Percentiles rank a stretch among this genome's conserved stretches.
Conservation (phyloP, 1,284 basidiomycete species). For the Leccinum variabile region DNA sequence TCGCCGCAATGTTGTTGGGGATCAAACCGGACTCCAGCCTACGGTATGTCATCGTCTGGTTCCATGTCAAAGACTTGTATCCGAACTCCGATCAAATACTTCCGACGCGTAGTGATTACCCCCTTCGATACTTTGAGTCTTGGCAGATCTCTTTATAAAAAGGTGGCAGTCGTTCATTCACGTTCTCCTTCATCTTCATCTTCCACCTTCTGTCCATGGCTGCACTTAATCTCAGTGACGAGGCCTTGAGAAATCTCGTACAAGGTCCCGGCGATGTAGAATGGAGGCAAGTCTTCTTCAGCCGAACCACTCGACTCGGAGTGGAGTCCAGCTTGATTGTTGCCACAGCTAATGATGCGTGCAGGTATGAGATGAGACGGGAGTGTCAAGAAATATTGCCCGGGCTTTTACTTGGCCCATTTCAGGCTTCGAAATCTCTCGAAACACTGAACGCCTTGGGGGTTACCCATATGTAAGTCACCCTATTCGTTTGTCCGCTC, state of each 20-base stretch:
- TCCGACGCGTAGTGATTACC: conserved; percentile 20
- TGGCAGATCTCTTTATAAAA: not conserved
- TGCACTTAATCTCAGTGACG: conserved; percentile 40
- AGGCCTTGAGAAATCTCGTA: conserved; percentile 61
- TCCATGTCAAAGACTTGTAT: conserved; percentile 26
- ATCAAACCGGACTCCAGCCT: conserved; percentile 25
- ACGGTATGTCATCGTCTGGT: conserved; percentile 51
- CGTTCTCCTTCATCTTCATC: not conserved
- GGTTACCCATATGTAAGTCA: conserved; percentile 85
- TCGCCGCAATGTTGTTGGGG: not conserved
- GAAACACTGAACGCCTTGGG: conserved; percentile 61
- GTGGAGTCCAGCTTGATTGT: not conserved
- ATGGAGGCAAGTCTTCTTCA: conserved; percentile 57
- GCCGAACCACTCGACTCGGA: not conserved
- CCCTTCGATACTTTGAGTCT: conserved; percentile 1
- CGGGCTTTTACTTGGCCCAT: conserved; percentile 82
- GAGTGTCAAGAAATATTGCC: conserved; percentile 92
- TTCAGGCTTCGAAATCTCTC: conserved; percentile 82
- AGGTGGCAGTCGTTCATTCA: conserved; percentile 2
- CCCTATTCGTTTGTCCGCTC: conserved; percentile 3
- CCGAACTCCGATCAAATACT: conserved; percentile 29
- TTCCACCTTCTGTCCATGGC: conserved; percentile 16
- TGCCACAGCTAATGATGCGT: conserved; percentile 8
- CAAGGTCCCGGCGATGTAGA: conserved; percentile 77
- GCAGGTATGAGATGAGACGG: conserved; percentile 91